phyloP scores from a whole-genome alignment of 306 rosid species.

The Quercus parvula region DNA sequence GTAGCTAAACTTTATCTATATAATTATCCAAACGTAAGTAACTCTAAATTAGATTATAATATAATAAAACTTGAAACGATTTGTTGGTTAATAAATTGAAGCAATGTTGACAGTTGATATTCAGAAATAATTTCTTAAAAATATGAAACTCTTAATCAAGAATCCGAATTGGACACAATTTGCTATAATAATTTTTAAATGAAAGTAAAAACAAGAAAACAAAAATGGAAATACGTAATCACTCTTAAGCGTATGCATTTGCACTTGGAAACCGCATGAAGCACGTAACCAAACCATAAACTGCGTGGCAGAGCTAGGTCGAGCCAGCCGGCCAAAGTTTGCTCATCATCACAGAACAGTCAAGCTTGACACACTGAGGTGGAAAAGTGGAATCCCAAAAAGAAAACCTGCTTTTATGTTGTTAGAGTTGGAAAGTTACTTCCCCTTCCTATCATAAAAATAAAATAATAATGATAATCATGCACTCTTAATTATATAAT shows the following conservation, averaged over 20 bases:
- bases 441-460: too few species aligned
- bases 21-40: too few species aligned
- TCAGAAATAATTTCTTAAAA: not conserved
- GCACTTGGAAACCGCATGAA: not conserved
- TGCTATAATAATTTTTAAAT: not conserved
- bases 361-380: not conserved
- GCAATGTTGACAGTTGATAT: too few species aligned
- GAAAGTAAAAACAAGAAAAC: not conserved
- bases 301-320: not conserved
- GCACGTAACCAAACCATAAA: not conserved
- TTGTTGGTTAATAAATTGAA: too few species aligned
- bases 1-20: accelerated
- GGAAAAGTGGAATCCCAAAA: not conserved
- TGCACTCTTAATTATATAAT: too few species aligned
- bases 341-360: not conserved
- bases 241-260: too few species aligned
- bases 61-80: too few species aligned
- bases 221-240: too few species aligned
- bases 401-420: too few species aligned
- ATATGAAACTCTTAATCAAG: not conserved
- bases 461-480: too few species aligned
- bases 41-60: too few species aligned
- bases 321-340: not conserved
- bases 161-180: not conserved
- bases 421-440: too few species aligned